Conservation (phyloP, 164 flowering plant species). For the Annona cherimola region DNA sequence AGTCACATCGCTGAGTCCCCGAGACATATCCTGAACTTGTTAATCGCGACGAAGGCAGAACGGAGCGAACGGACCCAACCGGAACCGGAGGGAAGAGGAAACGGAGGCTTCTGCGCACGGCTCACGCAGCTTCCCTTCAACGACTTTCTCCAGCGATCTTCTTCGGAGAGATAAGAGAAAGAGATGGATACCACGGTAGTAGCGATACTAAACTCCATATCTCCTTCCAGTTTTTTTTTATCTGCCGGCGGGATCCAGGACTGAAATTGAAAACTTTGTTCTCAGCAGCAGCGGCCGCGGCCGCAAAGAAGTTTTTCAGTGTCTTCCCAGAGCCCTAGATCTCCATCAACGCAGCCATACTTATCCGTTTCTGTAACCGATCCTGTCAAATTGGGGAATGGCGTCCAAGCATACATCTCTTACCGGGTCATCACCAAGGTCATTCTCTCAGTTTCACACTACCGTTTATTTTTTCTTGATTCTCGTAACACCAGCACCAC, state of each 20-base stretch:
- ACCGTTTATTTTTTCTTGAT: background rate
- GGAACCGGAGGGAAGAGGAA: background rate
- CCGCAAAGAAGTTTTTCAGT: constrained; percentile 67
- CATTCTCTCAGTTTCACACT: background rate
- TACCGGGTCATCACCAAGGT: constrained; percentile 96
- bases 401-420: constrained; percentile 96
- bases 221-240: background rate
- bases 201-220: constrained; percentile 13
- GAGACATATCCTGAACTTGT: background rate
- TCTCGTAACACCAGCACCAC: too few species aligned
- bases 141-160: background rate
- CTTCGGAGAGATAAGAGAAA: background rate
- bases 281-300: background rate
- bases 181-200: constrained; percentile 36
- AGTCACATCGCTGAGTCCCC: background rate
- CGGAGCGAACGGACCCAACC: background rate
- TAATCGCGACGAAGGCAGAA: background rate
- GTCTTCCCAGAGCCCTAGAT: constrained; percentile 78
- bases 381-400: constrained; percentile 96
- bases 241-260: background rate
- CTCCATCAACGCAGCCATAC: constrained; percentile 62
- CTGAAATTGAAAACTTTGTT: background rate
- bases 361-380: constrained; percentile 81
- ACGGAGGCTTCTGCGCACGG: background rate
- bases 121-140: background rate